Evolutionary conservation across 192 early-diverging fungal genomes (phyloP).

Genomic region (Backusella psychrophila): DNA sequence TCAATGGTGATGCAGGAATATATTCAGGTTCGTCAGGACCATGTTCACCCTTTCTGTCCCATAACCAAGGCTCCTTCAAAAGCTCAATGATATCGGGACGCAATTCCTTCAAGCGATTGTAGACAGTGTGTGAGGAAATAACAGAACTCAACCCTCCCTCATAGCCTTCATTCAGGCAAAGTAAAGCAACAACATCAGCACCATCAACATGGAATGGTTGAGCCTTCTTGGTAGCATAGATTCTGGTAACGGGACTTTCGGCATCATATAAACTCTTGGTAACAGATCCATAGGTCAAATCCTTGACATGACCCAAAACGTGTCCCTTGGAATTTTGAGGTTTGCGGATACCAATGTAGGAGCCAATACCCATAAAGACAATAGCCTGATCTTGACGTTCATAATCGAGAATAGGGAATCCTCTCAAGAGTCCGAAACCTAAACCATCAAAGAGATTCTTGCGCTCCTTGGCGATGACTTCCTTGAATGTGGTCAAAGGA

Average conservation of each 20-base stretch:
- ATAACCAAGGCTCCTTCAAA: slow-evolving; percentile 35
- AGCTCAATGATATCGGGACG: slow-evolving; percentile 35
- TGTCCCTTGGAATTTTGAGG: slow-evolving; percentile 34
- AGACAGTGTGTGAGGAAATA: slow-evolving; percentile 43
- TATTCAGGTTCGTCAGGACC: slow-evolving; percentile 19
- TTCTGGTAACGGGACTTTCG: slow-evolving; percentile 31
- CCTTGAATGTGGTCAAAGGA: slow-evolving; percentile 22
- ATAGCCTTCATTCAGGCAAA: slow-evolving; percentile 31
- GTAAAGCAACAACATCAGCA: slow-evolving; percentile 36
- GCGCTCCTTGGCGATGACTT: slow-evolving; percentile 9
- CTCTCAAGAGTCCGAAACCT: slow-evolving; percentile 28
- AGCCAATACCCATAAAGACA: slow-evolving; percentile 41
- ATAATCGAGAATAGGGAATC: slow-evolving; percentile 28
- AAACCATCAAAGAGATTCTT: slow-evolving; percentile 24
- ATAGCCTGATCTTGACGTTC: slow-evolving; percentile 26
- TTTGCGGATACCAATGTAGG: slow-evolving; percentile 37
- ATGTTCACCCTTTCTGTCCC: slow-evolving; percentile 40
- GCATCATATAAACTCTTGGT: slow-evolving; percentile 31
- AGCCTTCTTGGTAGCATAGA: slow-evolving; percentile 41
- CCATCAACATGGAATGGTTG: slow-evolving; percentile 43
- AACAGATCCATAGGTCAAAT: slow-evolving; percentile 28
- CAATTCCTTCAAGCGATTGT: slow-evolving; percentile 29
- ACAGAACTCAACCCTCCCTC: slow-evolving; percentile 36
- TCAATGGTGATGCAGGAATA: slow-evolving; percentile 18
- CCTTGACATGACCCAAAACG: slow-evolving; percentile 40